Conservation (phyloP, 306 rosid genomes). For the Styphnolobium japonicum region DNA sequence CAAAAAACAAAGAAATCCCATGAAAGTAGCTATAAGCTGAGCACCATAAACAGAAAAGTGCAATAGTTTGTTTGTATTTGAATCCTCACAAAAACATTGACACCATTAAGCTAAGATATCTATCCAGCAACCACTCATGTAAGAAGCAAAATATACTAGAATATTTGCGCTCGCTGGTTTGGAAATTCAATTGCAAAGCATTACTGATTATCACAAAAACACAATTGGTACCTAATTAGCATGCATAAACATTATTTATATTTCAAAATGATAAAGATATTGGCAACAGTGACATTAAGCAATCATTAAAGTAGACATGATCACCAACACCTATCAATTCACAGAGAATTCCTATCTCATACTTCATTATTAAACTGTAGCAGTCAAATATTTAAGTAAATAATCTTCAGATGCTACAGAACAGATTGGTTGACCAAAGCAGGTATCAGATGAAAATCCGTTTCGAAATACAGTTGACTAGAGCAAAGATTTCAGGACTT, state of each 20-base stretch:
- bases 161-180: background rate
- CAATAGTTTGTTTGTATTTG: background rate
- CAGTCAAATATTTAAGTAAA: background rate
- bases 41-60: background rate
- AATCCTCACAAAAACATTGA: background rate
- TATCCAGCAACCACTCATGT: background rate
- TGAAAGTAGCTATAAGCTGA: background rate
- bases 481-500: background rate
- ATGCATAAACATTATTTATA: background rate
- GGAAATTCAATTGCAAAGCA: background rate
- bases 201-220: background rate
- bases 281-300: background rate
- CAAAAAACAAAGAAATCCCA: background rate
- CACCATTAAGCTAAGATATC: background rate
- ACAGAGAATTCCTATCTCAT: background rate
- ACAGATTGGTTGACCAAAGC: background rate
- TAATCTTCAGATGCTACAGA: background rate
- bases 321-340: background rate
- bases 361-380: background rate
- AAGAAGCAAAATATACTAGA: background rate
- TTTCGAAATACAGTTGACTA: background rate
- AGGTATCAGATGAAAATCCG: background rate
- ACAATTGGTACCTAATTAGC: background rate
- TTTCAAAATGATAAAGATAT: background rate
- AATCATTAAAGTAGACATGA: background rate